Percentiles rank a stretch among this genome's conserved stretches.
Conservation (phyloP, 1,284 basidiomycete genomes). For the Takashimella koratensis region DNA sequence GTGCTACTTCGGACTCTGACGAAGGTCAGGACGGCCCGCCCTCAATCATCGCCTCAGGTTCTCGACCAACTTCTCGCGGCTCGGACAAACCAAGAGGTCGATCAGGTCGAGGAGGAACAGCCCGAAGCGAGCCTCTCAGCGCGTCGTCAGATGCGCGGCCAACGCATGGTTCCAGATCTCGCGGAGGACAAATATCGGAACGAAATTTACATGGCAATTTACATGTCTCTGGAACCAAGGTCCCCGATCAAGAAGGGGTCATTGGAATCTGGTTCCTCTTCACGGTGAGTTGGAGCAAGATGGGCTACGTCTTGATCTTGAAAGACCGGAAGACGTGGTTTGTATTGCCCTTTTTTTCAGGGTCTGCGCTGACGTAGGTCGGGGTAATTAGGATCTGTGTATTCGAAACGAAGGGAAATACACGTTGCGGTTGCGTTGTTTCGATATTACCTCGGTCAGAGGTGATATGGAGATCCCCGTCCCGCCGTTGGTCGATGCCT, state of each 20-base stretch:
- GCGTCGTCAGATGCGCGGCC: neutral
- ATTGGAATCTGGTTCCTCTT: conserved; percentile 45
- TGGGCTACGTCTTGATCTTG: too few species aligned
- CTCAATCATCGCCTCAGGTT: neutral
- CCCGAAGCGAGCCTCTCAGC: neutral
- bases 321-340: too few species aligned
- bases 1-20: neutral
- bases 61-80: conserved; percentile 3
- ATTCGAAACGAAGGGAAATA: conserved; percentile 41
- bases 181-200: conserved; percentile 2
- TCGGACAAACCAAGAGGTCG: conserved; percentile 2
- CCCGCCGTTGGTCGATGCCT: conserved; percentile 25
- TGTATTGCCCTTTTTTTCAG: too few species aligned
- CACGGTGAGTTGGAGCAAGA: conserved; percentile 25
- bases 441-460: conserved; percentile 32
- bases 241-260: conserved; percentile 31
- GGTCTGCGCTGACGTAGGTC: too few species aligned
- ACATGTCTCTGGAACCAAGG: conserved; percentile 35
- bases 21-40: neutral
- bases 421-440: conserved; percentile 35
- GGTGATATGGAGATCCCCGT: conserved; percentile 6
- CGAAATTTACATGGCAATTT: conserved; percentile 38
- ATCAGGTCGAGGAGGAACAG: neutral
- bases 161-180: neutral
- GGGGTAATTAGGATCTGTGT: conserved; percentile 44